phyloP scores from a whole-genome alignment of 2,329 filamentous ascomycete genomes.

The Apiospora phragmitis region DNA sequence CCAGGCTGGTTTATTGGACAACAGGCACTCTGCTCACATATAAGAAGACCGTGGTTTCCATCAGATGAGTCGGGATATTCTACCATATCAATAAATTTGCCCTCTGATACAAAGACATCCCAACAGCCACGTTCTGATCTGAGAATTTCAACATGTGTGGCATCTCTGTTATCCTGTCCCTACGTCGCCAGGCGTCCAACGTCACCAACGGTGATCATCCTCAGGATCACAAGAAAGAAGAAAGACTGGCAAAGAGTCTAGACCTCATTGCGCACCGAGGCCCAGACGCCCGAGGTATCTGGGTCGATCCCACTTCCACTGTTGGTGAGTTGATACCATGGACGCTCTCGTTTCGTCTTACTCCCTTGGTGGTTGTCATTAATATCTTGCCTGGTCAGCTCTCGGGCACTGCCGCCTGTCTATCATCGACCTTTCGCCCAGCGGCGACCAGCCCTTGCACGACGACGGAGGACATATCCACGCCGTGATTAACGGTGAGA shows the following conservation, averaged over 20 bases:
- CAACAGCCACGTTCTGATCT: not conserved
- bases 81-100: not conserved
- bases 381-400: not conserved
- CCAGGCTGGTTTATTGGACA: not conserved
- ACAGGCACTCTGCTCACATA: not conserved
- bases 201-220: not conserved
- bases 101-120: not conserved
- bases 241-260: not conserved
- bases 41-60: not conserved
- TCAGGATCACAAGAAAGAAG: not conserved
- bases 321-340: not conserved
- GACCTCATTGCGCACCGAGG: not conserved
- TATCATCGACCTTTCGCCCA: conserved; percentile 51
- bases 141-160: not conserved
- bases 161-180: not conserved
- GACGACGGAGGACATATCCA: conserved; percentile 42
- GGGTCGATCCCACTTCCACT: not conserved
- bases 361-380: too few relatives aligned
- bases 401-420: conserved; percentile 51
- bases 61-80: not conserved
- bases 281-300: not conserved
- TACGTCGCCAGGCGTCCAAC: not conserved
- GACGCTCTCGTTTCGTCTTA: not conserved
- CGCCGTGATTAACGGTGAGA: conserved; percentile 58
- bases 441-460: conserved; percentile 48